Evolutionary conservation across 148 eudicot species (phyloP).

Genomic region (Camellia granthamiana): DNA sequence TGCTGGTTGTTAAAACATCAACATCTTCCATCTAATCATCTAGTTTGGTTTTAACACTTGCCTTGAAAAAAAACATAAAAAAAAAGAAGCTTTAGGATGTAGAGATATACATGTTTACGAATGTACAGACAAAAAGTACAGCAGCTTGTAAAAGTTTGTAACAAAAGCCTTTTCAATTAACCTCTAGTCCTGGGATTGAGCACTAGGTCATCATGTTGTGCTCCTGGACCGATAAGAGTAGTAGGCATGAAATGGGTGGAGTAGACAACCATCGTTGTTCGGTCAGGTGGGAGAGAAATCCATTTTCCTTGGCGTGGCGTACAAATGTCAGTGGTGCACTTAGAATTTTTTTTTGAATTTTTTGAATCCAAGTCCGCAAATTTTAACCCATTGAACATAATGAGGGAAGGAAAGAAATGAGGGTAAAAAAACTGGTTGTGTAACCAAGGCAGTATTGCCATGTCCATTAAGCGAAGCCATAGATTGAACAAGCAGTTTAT

Average conservation of each 20-base stretch:
- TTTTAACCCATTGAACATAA: background rate
- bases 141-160: background rate
- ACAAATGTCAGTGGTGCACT: too few relatives aligned
- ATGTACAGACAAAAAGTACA: constrained; percentile 3
- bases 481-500: too few relatives aligned
- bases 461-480: background rate
- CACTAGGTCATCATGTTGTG: too few relatives aligned
- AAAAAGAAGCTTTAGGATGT: background rate
- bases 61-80: background rate
- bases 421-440: background rate
- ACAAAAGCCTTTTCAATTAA: too few relatives aligned
- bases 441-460: background rate
- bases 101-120: background rate
- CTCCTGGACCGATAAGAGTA: too few relatives aligned
- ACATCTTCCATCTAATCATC: constrained; percentile 8
- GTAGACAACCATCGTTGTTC: too few relatives aligned
- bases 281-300: too few relatives aligned
- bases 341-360: too few relatives aligned
- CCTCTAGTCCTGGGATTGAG: too few relatives aligned
- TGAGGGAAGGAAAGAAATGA: background rate
- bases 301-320: too few relatives aligned
- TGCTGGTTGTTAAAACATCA: constrained; percentile 8
- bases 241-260: too few relatives aligned
- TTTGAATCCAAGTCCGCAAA: too few relatives aligned
- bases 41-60: background rate